Evolutionary conservation across 352 stramenopile species (phyloP), one percentile per base, ranked within the genome.

Genomic region (Phytophthora pinifolia): DNA sequence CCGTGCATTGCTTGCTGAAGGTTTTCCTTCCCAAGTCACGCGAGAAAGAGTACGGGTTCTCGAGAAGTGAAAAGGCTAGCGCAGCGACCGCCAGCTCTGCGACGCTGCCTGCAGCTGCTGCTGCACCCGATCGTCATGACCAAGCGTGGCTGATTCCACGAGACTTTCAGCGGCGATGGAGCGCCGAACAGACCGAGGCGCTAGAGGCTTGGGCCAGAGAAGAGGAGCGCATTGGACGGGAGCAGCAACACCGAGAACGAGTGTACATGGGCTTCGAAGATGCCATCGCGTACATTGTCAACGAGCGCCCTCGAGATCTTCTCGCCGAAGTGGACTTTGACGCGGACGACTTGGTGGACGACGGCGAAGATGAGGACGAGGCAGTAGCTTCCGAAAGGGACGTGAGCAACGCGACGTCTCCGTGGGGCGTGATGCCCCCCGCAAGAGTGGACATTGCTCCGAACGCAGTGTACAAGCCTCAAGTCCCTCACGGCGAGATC

Each of bases 211-310:
- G 79, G 79, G 18, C 42, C 3, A 60, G 59, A 29, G 81, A 92
- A 47, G 78, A 92, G 61, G 57, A 62, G 2, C 68, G 84, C 0
- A 79, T 92, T 9, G 47, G 77, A 14, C 35, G 47, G 1, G 76
- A 89, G 20, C 60, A 69, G 20, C 71, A 91, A 38, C 43, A 72
- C 3, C 67, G 66, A 14, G 78, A 91, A 37, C 55, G 68, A 0
- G 62, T 79, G 14, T 75, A 74, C 37, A 87, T 94, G 77, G 76
- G 47, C 4, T 92, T 88, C 46, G 84, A 92, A 51, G 80, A 92
- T 37, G 72, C 72, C 4, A 87, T 83, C 22, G 78, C 74, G 13
- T 83, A 86, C 41, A 79, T 89, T 32, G 68, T 92, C 18, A 88
- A 89, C 36, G 81, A 86, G 8, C 79, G 78, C 3, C 70, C 79